Base-by-base conservation (phyloP, 1,284 basidiomycete species). In the Serendipita sp. region DNA sequence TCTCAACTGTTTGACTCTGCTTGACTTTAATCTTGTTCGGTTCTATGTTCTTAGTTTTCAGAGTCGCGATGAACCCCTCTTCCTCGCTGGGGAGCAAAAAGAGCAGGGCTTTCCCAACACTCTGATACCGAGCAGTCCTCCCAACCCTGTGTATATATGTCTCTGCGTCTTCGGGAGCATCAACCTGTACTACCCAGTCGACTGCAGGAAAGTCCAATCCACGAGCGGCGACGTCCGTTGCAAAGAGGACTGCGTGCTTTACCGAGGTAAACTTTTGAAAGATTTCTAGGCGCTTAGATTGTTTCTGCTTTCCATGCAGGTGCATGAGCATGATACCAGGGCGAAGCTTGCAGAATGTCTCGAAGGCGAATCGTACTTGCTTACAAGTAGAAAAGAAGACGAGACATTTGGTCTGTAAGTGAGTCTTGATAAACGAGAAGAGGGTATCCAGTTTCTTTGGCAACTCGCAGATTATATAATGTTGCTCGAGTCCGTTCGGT, bases 101-200 rank as follows among this genome's bases (percentile, higher is more conserved):
- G 65, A 96, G 74, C 61, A 99, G 74, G 0, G 84, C 87, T 71
- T 93, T 93, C 1, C 96, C 96, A 44, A 88, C 86, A 66, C 87
- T 87, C 70, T 94, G 86, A 72, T 98, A 98, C 58, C 95, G 79
- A 42, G 95, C 96, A 6, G 95, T 99, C 61, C 95, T 80, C 1
- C 95, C 95, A 1, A 99, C 95, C 29, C 95, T 85, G 73, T 99
- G 95, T 58, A 99, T 93, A 73, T 99, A 99, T 10, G 93, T 97
- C 65, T 96, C 94, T n/a, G 88, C 91, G 70, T 98, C 94, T 74
- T 99, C 95, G 0, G 95, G 95, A 29, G 90, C 92, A 73, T 99
- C 95, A n/a, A 94, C 78, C 73, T 99, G 96, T 41, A 99, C 74
- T 10, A 99, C 95, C 95, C 96, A 99, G 73, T 97, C 92, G 30